Evolutionary conservation across 495 filamentous ascomycete species (phyloP), one percentile per base, ranked within the genome.

Genomic region (Melanomma pulvis-pyrius): DNA sequence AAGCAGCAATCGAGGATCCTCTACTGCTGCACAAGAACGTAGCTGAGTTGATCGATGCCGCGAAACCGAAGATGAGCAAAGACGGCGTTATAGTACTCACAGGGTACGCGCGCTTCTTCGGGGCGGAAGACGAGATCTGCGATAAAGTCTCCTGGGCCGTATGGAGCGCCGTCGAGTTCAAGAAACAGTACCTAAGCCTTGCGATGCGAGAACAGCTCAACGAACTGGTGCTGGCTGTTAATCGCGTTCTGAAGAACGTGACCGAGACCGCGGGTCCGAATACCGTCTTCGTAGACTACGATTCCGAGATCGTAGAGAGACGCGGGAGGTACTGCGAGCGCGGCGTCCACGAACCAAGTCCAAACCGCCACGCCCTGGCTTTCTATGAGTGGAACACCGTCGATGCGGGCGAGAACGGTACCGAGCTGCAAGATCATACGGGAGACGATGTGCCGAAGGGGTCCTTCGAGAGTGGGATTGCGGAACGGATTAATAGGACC

Each of bases 301-400:
- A 70, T 44, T 2, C 30, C 22, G 30, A 49, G 5, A 41, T 70
- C 34, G 36, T 39, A n/a, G 17, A 51, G 13, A 52, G 29, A 19
- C 41, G 51, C 1, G 68, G 68, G 25, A 24, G 68, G 30, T 70
- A 66, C 32, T 70, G 68, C 47, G 68, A 70, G 46, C 21, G 24
- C 12, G 62, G 63, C 17, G 58, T 70, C 22, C 41, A 52, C 7
- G 68, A 70, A 49, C 68, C 68, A 1, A 53, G 19, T 8, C 68
- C 68, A 2, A 70, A 70, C 41, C 62, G 68, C 44, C 4, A 6
- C 13, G 61, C 44, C 17, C 51, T 70, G 6, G 44, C 25, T 24
- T 70, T 70, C 32, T 70, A 70, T 36, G 68, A 70, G 34, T 70
- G 68, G 68, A 49, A 58, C 24, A 66, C 68, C 11, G 59, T 63